Evolutionary conservation across 176 grass and related monocot species (phyloP).

Genomic region (Rhynchospora tenuis): DNA sequence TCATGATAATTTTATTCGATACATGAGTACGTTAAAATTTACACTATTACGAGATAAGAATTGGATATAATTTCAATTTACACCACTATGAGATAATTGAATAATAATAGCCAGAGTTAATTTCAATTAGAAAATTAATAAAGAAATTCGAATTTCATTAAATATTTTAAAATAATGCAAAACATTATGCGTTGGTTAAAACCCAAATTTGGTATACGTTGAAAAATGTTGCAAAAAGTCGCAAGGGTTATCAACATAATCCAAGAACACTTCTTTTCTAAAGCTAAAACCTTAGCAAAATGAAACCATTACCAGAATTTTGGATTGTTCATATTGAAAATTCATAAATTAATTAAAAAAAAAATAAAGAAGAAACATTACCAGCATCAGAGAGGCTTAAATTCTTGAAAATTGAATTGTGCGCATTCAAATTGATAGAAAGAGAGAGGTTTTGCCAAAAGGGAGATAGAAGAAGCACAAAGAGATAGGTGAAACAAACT

Average conservation of each 20-base stretch:
- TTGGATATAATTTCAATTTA: too few relatives aligned
- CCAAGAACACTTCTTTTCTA: neutral
- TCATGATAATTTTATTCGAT: neutral
- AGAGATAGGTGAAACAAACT: constrained; percentile 39
- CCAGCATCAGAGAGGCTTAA: constrained; percentile 25
- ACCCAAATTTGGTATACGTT: too few relatives aligned
- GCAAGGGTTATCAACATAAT: neutral
- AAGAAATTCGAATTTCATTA: too few relatives aligned
- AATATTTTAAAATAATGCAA: too few relatives aligned
- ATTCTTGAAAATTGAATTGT: constrained; percentile 19
- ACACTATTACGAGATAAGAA: too few relatives aligned
- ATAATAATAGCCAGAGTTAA: too few relatives aligned
- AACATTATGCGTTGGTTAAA: too few relatives aligned
- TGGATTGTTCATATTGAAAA: neutral
- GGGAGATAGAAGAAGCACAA: constrained; percentile 29
- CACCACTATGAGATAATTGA: too few relatives aligned
- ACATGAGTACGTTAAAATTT: neutral
- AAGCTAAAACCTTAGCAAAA: neutral
- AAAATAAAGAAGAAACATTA: neutral
- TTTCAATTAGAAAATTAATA: too few relatives aligned
- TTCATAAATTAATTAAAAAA: neutral
- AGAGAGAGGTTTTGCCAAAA: neutral
- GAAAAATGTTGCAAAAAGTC: too few relatives aligned
- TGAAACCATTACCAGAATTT: neutral
- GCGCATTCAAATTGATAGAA: constrained; percentile 5